phyloP scores from a whole-genome alignment of 2,329 filamentous ascomycete genomes.

The Paraphoma sp. region DNA sequence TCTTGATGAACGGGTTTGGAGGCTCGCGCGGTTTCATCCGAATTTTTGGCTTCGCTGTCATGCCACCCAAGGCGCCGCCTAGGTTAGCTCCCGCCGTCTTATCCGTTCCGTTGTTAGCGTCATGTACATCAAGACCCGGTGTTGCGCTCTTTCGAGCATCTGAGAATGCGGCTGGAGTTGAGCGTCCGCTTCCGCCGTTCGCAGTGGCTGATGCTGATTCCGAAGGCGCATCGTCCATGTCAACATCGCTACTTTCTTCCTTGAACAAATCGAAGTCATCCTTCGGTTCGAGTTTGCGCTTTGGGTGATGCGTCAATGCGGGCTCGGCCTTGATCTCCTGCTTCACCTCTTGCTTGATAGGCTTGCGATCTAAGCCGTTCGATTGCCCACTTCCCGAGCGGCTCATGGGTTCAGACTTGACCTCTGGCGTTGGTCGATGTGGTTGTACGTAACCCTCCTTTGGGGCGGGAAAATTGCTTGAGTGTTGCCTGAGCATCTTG shows the following conservation, averaged over 20 bases:
- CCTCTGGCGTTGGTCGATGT: conserved; percentile 26
- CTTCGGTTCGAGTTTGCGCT: conserved; percentile 72
- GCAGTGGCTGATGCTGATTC: conserved; percentile 28
- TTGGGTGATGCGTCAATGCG: conserved; percentile 81
- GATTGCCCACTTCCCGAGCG: conserved; percentile 30
- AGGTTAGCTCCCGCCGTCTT: conserved; percentile 3
- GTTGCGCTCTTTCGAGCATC: conserved; percentile 25
- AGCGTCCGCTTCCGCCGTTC: conserved; percentile 32
- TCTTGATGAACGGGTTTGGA: conserved; percentile 36
- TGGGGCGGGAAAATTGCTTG: conserved; percentile 49
- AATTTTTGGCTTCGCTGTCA: conserved; percentile 38
- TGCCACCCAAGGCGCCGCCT: conserved; percentile 25
- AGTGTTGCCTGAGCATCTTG: conserved; percentile 61
- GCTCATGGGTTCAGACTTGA: conserved; percentile 31
- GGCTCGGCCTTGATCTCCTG: conserved; percentile 26
- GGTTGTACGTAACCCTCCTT: conserved; percentile 29
- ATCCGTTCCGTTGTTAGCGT: conserved; percentile 6
- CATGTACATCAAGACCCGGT: conserved; percentile 15
- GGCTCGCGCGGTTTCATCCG: conserved; percentile 33
- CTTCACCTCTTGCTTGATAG: conserved; percentile 26
- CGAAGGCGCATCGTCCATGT: conserved; percentile 36
- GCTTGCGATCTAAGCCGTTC: conserved; percentile 10
- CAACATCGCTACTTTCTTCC: conserved; percentile 48
- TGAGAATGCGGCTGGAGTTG: conserved; percentile 30
- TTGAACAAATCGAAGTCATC: conserved; percentile 67